Evolutionary conservation across 1,284 basidiomycete genomes (phyloP).

Genomic region (Schizophyllum amplum): DNA sequence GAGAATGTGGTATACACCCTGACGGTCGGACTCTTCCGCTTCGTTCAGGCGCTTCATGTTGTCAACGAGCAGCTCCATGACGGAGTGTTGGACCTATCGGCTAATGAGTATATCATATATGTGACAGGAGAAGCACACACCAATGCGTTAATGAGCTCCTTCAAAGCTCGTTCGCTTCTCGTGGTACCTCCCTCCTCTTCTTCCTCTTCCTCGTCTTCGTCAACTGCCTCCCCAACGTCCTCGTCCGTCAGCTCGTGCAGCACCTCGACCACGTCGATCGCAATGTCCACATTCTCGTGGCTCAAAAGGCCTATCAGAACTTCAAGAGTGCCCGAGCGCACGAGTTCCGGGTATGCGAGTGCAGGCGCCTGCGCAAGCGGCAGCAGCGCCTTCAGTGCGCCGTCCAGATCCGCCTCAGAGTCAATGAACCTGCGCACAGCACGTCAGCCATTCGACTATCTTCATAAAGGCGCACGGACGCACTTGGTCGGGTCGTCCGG

Average conservation of each 20-base stretch:
- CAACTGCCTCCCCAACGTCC: conserved; percentile 78
- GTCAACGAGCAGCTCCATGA: conserved; percentile 85
- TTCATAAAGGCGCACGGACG: conserved; percentile 15
- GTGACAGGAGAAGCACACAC: conserved; percentile 35
- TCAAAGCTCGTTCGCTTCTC: conserved; percentile 62
- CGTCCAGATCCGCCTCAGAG: conserved; percentile 92
- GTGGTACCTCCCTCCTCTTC: conserved; percentile 29
- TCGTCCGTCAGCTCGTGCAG: conserved; percentile 95
- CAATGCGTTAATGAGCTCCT: conserved; percentile 64
- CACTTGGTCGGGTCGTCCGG: conserved; percentile 87
- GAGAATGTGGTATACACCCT: conserved; percentile 89
- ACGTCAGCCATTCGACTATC: conserved; percentile 1
- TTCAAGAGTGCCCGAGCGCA: conserved; percentile 64
- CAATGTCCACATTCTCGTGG: conserved; percentile 92
- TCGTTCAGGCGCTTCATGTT: conserved; percentile 82
- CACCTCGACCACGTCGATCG: conserved; percentile 85
- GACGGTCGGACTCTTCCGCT: conserved; percentile 78
- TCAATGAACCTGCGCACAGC: conserved; percentile 79
- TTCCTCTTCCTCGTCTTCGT: conserved; percentile 54
- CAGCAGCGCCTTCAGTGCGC: conserved; percentile 77
- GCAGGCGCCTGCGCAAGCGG: conserved; percentile 85
- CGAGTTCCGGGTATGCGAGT: conserved; percentile 84
- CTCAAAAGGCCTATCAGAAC: conserved; percentile 78
- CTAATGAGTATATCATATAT: not conserved
- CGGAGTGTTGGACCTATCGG: conserved; percentile 68